Evolutionary conservation across 202 grass and related monocot species (phyloP).

Genomic region (Panicum hallii): DNA sequence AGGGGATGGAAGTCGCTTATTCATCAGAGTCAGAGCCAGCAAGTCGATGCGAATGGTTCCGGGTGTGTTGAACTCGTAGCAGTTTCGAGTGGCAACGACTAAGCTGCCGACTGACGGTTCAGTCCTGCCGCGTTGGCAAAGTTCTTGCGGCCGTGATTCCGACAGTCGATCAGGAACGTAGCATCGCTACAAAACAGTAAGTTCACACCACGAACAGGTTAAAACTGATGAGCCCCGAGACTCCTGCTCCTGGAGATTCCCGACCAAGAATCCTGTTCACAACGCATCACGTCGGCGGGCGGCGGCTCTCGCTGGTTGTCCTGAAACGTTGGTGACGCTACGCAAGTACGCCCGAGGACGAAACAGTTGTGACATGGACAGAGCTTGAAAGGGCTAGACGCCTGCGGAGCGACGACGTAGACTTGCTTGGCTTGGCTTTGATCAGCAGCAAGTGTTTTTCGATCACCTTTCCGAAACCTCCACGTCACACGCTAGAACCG

Average conservation of each 20-base stretch:
- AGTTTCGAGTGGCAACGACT: slow-evolving; percentile 19
- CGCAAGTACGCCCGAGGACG: not conserved
- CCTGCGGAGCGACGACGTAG: slow-evolving; percentile 16
- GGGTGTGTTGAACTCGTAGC: not conserved
- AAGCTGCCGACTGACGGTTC: not conserved
- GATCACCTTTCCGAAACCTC: not conserved
- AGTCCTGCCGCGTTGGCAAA: not conserved
- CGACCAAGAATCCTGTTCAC: slow-evolving; percentile 8
- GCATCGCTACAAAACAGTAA: not conserved
- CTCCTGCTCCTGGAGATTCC: slow-evolving; percentile 1
- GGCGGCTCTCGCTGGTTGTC: not conserved
- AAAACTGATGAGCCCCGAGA: not conserved
- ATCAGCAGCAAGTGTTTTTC: not conserved
- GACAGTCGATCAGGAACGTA: not conserved
- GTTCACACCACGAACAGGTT: slow-evolving; percentile 8
- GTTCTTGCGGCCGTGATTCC: not conserved
- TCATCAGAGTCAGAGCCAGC: not conserved
- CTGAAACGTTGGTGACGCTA: not conserved
- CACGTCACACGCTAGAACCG: not conserved
- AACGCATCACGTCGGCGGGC: not conserved
- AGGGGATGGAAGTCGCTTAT: not conserved
- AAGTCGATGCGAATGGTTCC: not conserved
- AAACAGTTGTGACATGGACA: not conserved
- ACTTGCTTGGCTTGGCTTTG: not conserved
- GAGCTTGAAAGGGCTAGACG: slow-evolving; percentile 20